Percentiles rank a stretch among this genome's conserved stretches.
Evolutionary conservation across 2,329 filamentous ascomycete species (phyloP).

Genomic region (Tolypocladium nubicola): DNA sequence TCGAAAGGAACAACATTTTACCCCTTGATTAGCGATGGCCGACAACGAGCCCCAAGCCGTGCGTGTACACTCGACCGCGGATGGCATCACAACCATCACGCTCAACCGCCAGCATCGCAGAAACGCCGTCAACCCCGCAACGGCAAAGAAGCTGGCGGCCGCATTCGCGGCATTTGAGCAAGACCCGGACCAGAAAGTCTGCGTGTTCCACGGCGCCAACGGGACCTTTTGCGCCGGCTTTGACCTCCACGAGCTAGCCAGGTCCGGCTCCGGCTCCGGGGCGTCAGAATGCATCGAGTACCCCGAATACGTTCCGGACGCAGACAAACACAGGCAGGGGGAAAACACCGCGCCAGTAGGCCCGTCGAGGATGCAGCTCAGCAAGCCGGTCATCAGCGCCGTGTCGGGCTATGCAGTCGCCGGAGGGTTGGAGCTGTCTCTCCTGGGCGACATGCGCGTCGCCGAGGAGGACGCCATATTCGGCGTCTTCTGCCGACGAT

Average conservation of each 20-base stretch:
- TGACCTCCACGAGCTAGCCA: conserved; percentile 36
- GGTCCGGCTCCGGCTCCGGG: background rate
- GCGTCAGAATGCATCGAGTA: conserved; percentile 3
- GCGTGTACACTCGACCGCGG: background rate
- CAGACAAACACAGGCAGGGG: conserved; percentile 3
- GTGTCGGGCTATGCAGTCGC: conserved; percentile 43
- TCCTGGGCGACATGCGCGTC: conserved; percentile 42
- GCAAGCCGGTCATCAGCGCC: conserved; percentile 41
- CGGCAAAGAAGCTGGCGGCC: conserved; percentile 33
- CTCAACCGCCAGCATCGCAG: conserved; percentile 37
- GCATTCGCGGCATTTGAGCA: conserved; percentile 38
- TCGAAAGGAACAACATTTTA: background rate
- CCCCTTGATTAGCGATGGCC: background rate
- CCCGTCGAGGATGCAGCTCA: conserved; percentile 35
- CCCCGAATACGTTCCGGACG: background rate
- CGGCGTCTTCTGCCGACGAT: conserved; percentile 42
- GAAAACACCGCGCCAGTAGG: conserved; percentile 35
- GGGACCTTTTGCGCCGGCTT: conserved; percentile 43
- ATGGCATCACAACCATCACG: conserved; percentile 44
- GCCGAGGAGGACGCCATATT: conserved; percentile 42
- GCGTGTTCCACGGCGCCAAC: conserved; percentile 33
- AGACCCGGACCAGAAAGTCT: conserved; percentile 39
- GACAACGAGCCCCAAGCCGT: background rate
- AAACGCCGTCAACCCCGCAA: conserved; percentile 41
- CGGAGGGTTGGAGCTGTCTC: conserved; percentile 38